These are phyloP conservation scores for Periglandula ipomoeae DNA, from an alignment of 2,329 filamentous ascomycete genomes.

Conservation along the genomic window DNA sequence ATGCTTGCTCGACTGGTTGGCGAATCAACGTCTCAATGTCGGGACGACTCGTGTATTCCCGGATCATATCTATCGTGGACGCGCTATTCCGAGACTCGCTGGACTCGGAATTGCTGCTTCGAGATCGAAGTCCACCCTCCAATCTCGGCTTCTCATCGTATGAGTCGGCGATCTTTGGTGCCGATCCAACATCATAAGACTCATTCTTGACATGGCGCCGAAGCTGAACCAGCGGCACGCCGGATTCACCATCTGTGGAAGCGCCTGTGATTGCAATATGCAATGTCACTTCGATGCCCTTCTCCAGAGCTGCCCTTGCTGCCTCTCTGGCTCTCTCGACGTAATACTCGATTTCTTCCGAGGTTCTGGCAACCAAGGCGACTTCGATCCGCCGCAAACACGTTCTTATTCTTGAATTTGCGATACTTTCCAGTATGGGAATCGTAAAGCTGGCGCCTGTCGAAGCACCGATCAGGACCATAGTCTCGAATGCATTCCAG, in stretches of 20 bases:
- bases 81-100: background rate
- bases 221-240: constrained; percentile 5
- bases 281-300: constrained; percentile 40
- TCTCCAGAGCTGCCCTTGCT: constrained; percentile 28
- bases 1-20: constrained; percentile 44
- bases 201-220: background rate
- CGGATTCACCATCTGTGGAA: constrained; percentile 1
- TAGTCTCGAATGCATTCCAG: constrained; percentile 50
- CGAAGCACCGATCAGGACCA: constrained; percentile 51
- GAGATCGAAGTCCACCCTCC: background rate
- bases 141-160: background rate
- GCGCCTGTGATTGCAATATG: constrained; percentile 44
- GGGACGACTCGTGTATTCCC: constrained; percentile 36
- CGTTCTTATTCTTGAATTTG: constrained; percentile 28
- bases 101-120: background rate
- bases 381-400: constrained; percentile 47
- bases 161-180: background rate
- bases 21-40: constrained; percentile 44
- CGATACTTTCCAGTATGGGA: constrained; percentile 47
- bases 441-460: constrained; percentile 55
- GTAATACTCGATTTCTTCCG: constrained; percentile 48
- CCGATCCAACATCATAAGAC: background rate
- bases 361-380: constrained; percentile 40
- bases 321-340: constrained; percentile 36
- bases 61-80: constrained; percentile 24